These are phyloP conservation scores for Thalia dealbata DNA, from an alignment of 176 grass and related monocot genomes.

Conservation along the genomic window DNA sequence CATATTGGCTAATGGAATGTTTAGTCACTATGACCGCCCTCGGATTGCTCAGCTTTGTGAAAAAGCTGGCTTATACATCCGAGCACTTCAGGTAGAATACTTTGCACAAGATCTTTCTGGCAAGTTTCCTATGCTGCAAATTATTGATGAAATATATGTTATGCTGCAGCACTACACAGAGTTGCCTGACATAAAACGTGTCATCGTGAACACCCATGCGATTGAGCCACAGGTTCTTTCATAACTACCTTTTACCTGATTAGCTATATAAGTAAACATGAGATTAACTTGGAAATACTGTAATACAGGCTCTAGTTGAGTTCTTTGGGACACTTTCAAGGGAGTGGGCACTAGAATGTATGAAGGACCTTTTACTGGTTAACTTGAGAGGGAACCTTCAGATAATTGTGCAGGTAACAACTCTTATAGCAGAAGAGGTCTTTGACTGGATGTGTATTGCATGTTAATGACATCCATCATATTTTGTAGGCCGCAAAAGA, in stretches of 20 bases:
- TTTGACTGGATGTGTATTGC: not conserved
- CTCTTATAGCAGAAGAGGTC: not conserved
- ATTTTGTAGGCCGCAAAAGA: slow-evolving; percentile 70
- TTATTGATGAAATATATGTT: slow-evolving; percentile 19
- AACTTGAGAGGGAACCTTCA: slow-evolving; percentile 95
- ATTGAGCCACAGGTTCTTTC: slow-evolving; percentile 88
- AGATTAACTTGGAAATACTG: not conserved
- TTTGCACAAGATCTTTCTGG: not conserved
- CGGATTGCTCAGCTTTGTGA: slow-evolving; percentile 97
- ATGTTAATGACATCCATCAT: slow-evolving; percentile 1
- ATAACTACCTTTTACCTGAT: not conserved
- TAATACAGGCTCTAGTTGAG: slow-evolving; percentile 69
- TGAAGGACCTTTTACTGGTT: slow-evolving; percentile 91
- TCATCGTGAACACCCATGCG: slow-evolving; percentile 95
- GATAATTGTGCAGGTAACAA: slow-evolving; percentile 85
- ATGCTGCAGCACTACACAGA: slow-evolving; percentile 78
- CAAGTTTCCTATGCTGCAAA: not conserved
- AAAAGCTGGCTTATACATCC: slow-evolving; percentile 87
- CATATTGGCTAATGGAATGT: slow-evolving; percentile 98
- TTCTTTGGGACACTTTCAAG: slow-evolving; percentile 91
- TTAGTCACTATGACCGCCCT: slow-evolving; percentile 94
- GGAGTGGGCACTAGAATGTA: slow-evolving; percentile 96
- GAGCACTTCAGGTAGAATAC: slow-evolving; percentile 73
- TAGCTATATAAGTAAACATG: slow-evolving; percentile 5
- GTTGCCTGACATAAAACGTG: slow-evolving; percentile 86